Conservation (phyloP, 805 yeast genomes). For the Metschnikowia chrysomelidarum region DNA sequence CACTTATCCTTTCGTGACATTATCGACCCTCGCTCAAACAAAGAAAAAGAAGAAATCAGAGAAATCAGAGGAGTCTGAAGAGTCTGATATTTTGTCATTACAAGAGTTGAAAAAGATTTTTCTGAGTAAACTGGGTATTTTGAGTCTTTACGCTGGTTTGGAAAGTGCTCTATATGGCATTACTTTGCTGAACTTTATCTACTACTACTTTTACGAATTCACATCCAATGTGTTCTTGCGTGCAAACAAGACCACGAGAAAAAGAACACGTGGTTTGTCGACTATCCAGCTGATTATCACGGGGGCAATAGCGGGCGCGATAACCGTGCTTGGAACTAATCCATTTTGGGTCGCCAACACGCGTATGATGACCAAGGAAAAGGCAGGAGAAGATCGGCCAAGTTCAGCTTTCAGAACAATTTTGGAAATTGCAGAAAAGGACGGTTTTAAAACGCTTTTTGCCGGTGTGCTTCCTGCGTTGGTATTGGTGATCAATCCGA, state of each 20-base stretch:
- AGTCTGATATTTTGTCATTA: conserved; percentile 19
- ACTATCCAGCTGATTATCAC: conserved; percentile 69
- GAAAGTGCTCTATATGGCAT: conserved; percentile 87
- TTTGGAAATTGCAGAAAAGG: conserved; percentile 60
- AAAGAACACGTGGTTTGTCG: conserved; percentile 42
- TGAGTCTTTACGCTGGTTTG: conserved; percentile 78
- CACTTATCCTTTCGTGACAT: conserved; percentile 85
- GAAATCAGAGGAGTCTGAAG: conserved; percentile 13
- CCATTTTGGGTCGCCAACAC: conserved; percentile 97
- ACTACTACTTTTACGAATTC: conserved; percentile 87
- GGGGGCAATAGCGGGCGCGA: conserved; percentile 85
- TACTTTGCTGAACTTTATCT: conserved; percentile 80
- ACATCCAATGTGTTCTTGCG: conserved; percentile 48
- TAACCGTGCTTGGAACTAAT: conserved; percentile 77
- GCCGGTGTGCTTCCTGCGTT: conserved; percentile 88
- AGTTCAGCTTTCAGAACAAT: conserved; percentile 55
- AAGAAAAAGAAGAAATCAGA: conserved; percentile 28
- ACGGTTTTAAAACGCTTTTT: conserved; percentile 71
- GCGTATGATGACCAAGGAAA: conserved; percentile 64
- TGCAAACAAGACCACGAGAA: conserved; percentile 26
- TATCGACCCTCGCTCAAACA: conserved; percentile 89
- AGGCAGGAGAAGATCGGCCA: conserved; percentile 23
- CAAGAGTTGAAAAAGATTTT: conserved; percentile 43
- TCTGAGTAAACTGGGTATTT: conserved; percentile 52
- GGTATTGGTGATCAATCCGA: conserved; percentile 81